Evolutionary conservation across 805 yeast genomes (phyloP).

Genomic region (Yarrowia divulgata): DNA sequence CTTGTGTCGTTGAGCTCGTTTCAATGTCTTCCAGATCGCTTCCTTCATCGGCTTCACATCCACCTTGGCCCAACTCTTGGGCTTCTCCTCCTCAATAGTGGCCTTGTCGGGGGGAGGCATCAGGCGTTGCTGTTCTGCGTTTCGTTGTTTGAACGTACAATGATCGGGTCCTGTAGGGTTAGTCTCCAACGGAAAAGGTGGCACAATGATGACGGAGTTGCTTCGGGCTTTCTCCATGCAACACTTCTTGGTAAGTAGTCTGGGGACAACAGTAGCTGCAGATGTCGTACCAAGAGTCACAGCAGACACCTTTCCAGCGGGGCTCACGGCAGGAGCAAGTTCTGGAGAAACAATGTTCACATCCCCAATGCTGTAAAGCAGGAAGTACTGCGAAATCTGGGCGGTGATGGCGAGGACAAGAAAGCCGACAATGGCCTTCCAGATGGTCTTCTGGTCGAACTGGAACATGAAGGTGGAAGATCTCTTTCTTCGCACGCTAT

Average conservation of each 20-base stretch:
- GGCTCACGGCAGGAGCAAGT: conserved; percentile 16
- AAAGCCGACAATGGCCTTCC: conserved; percentile 21
- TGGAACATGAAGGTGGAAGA: conserved; percentile 2
- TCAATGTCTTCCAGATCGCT: background rate
- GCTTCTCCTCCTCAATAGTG: conserved; percentile 8
- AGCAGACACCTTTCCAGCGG: background rate
- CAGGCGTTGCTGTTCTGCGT: conserved; percentile 14
- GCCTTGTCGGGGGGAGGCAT: conserved; percentile 6
- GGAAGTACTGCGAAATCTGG: conserved; percentile 11
- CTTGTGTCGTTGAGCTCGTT: conserved; percentile 27
- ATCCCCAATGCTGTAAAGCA: conserved; percentile 9
- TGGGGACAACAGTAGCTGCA: conserved; percentile 2
- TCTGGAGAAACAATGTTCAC: conserved; percentile 17
- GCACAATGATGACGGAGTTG: conserved; percentile 16
- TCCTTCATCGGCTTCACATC: background rate
- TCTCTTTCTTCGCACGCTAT: conserved; percentile 17
- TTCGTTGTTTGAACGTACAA: background rate
- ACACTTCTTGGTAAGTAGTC: conserved; percentile 9
- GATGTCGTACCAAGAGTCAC: conserved; percentile 1
- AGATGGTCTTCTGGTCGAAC: conserved; percentile 8
- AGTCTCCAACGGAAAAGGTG: conserved; percentile 13
- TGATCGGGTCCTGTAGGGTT: conserved; percentile 4
- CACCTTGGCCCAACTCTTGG: background rate
- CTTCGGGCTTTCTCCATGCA: conserved; percentile 19
- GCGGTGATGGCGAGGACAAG: conserved; percentile 17